Conservation (phyloP, 2,329 filamentous ascomycete species). For the Exserohilum turcica region DNA sequence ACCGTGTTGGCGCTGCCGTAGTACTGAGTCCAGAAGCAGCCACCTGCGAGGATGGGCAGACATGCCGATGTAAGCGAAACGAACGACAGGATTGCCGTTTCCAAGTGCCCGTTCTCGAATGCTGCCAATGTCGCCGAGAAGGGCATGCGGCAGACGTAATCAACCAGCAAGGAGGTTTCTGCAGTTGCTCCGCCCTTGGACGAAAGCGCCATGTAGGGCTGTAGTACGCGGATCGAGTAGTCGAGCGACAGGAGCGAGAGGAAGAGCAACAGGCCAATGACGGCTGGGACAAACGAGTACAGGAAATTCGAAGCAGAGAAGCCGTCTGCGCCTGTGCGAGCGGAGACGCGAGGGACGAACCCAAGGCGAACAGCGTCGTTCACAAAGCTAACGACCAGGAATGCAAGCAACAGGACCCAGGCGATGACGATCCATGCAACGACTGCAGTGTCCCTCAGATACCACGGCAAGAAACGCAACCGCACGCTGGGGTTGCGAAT, state of each 20-base stretch:
- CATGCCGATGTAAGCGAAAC: conserved; percentile 64
- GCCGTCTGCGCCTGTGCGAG: conserved; percentile 62
- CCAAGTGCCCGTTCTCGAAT: conserved; percentile 65
- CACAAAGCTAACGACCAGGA: conserved; percentile 80
- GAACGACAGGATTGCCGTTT: conserved; percentile 66
- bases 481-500: conserved; percentile 60
- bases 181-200: conserved; percentile 64
- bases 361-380: conserved; percentile 68
- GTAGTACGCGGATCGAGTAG: conserved; percentile 66
- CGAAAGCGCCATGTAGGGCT: conserved; percentile 71
- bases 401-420: conserved; percentile 48
- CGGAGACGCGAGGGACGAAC: conserved; percentile 71
- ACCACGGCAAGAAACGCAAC: conserved; percentile 77
- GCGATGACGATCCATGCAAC: conserved; percentile 62
- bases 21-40: conserved; percentile 75
- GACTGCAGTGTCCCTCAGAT: conserved; percentile 69
- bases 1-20: conserved; percentile 45
- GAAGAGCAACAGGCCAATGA: conserved; percentile 70
- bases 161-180: conserved; percentile 67
- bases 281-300: conserved; percentile 75
- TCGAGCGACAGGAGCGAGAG: conserved; percentile 71
- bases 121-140: conserved; percentile 65
- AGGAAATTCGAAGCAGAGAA: conserved; percentile 90
- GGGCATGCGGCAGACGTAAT: conserved; percentile 71
- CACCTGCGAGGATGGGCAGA: conserved; percentile 70